Evolutionary conservation across 2,329 filamentous ascomycete genomes (phyloP).

Genomic region (Salinomyces thailandicus): DNA sequence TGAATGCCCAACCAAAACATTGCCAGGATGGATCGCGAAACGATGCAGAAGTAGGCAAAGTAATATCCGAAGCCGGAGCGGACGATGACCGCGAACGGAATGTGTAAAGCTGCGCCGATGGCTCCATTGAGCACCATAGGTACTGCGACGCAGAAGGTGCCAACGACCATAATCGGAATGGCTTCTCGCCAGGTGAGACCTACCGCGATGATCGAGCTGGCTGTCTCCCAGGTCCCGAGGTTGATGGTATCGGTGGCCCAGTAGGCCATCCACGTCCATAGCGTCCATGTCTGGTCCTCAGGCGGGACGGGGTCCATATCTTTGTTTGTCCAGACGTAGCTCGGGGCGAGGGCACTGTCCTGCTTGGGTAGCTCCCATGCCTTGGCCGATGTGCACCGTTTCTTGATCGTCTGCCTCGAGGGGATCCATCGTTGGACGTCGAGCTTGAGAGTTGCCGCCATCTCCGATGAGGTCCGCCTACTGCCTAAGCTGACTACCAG

Average conservation of each 20-base stretch:
- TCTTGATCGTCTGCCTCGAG: slow-evolving; percentile 28
- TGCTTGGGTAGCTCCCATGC: slow-evolving; percentile 42
- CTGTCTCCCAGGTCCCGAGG: slow-evolving; percentile 27
- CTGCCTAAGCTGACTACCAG: not conserved
- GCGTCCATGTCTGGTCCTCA: slow-evolving; percentile 22
- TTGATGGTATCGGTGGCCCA: slow-evolving; percentile 34
- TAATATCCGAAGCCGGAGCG: slow-evolving; percentile 14
- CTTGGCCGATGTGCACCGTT: slow-evolving; percentile 31
- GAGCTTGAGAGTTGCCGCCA: slow-evolving; percentile 3
- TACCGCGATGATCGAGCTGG: slow-evolving; percentile 38
- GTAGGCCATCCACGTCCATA: slow-evolving; percentile 33
- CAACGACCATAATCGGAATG: slow-evolving; percentile 41
- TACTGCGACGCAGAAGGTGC: slow-evolving; percentile 43
- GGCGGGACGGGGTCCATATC: slow-evolving; percentile 28
- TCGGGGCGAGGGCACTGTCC: slow-evolving; percentile 37
- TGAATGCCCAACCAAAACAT: slow-evolving; percentile 21
- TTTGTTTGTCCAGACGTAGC: slow-evolving; percentile 32
- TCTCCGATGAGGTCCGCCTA: slow-evolving; percentile 1
- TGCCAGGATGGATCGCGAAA: slow-evolving; percentile 15
- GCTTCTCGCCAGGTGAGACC: slow-evolving; percentile 48
- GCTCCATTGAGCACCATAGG: slow-evolving; percentile 30
- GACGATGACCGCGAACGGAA: slow-evolving; percentile 34
- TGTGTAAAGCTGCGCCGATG: slow-evolving; percentile 39
- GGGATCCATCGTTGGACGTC: slow-evolving; percentile 25
- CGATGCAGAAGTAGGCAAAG: slow-evolving; percentile 14